Base-by-base conservation (phyloP, 768 basidiomycete species). In the Kwoniella shandongensis region DNA sequence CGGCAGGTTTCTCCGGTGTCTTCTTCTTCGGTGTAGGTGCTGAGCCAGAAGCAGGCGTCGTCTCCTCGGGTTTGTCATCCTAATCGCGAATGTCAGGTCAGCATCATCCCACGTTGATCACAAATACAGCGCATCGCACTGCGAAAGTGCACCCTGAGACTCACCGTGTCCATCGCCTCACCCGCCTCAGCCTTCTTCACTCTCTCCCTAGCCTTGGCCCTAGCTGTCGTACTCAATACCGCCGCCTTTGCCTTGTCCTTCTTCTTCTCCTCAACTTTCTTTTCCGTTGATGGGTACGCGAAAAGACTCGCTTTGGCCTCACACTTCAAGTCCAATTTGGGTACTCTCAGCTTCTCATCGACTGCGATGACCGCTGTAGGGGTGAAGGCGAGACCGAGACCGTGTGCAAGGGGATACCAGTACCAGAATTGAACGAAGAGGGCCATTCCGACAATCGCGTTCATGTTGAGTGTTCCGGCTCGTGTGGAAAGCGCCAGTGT, bases 371-470 rank as follows among this genome's bases (percentile, higher is more conserved):
- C 87, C 8, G 88, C 92, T 13, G 96, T 99, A 2, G 96, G 93
- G 54, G 90, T 88, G 77, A 99, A 97, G 1, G 93, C 87, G 62
- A 99, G 79, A 67, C 87, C 88, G 15, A 89, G 88, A 61, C 88
- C 91, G 70, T 97, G 93, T 13, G 92, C 91, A 25, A 98, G 80
- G 30, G 96, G 96, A 78, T 93, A 99, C 96, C 96, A 99, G 76
- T 98, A 98, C 96, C 96, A 99, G 79, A 99, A 98, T 77, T 99
- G 96, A 70, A 89, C 89, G 80, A 99, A 99, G 73, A 99, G 78
- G 17, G 88, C 86, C 88, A 98, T 92, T n/a, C 96, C 96, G 30
- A 98, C 91, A 62, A 98, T 89, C 2, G 94, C 91, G 44, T 83
- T 89, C 65, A 92, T 93, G 75, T 97, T 94, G 63, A 84, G 83